These are phyloP conservation scores for Penicillium canescens DNA, from an alignment of 495 filamentous ascomycete species.

Conservation along the genomic window DNA sequence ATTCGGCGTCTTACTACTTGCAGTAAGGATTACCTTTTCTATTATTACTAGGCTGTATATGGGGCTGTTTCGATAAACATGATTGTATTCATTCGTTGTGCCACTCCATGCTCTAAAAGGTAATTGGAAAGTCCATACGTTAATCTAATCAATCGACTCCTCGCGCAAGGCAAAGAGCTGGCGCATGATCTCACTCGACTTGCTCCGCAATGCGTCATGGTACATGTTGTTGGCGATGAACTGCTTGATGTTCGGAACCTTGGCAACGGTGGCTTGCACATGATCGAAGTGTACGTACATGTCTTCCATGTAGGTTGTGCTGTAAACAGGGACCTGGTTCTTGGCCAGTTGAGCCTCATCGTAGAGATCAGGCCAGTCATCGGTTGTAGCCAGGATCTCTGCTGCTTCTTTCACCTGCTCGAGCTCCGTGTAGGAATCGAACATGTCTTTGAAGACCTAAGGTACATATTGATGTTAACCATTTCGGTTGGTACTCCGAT, in stretches of 20 bases:
- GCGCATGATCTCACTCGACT: constrained; percentile 70
- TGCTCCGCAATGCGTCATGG: constrained; percentile 76
- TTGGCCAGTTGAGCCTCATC: constrained; percentile 66
- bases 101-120: neutral
- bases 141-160: constrained; percentile 65
- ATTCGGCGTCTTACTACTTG: neutral
- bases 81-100: neutral
- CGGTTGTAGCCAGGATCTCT: constrained; percentile 62
- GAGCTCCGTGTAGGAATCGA: constrained; percentile 74
- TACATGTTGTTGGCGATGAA: constrained; percentile 85
- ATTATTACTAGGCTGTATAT: no score
- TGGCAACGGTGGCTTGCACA: constrained; percentile 67
- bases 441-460: constrained; percentile 74
- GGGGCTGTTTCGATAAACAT: neutral
- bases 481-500: neutral
- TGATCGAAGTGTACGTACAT: constrained; percentile 90
- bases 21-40: no score
- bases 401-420: constrained; percentile 62
- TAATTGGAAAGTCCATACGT: neutral
- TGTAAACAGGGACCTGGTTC: constrained; percentile 88
- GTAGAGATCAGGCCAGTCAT: constrained; percentile 76
- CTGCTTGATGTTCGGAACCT: constrained; percentile 75
- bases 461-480: constrained; percentile 3
- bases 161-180: constrained; percentile 70
- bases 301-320: constrained; percentile 82